Evolutionary conservation across 1,139 yeast species (phyloP), one percentile per base, ranked within the genome.

Genomic region (Debaryomyces singareniensis): DNA sequence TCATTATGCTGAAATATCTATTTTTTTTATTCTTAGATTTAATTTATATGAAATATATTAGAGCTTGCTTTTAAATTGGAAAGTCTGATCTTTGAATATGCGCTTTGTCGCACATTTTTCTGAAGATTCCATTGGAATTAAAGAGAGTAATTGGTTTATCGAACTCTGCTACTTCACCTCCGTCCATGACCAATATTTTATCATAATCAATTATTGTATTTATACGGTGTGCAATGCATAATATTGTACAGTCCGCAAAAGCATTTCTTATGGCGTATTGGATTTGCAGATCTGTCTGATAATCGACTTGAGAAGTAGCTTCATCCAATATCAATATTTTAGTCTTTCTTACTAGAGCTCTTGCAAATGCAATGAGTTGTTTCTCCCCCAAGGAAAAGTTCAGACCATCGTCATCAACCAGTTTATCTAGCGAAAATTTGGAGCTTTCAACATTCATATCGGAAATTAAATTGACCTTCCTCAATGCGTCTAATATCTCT

Each of bases 81-180:
- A 31, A 31, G 13, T 28, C 30, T 9, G 18, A 20, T 24, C 20
- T 21, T 10, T 13, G 21, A 9, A 78, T 75, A 29, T 67, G 67
- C 4, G 80, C 68, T 38, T 71, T 66, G 12, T 58, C 63, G 49
- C 87, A 80, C 85, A 80, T 76, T 32, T 68, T 66, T 38, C 70
- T 61, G 56, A 80, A 51, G 18, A 49, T 45, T 29, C 53, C 41
- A 14, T 37, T 37, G 11, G 36, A 24, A 3, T 26, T 26, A 35
- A 45, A 58, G 34, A 57, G 47, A 15, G 44, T 47, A 38, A 35
- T 38, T 4, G 55, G 56, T 3, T 50, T 40, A 18, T 49, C 55
- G 23, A 40, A 44, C 34, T 52, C 55, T 12, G 27, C 35, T 5
- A 46, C 31, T 20, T 35, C 39, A 7, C 57, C 56, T 12, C 44